Base-by-base conservation (phyloP, 352 stramenopile genomes). In the Phytopythium litorale region DNA sequence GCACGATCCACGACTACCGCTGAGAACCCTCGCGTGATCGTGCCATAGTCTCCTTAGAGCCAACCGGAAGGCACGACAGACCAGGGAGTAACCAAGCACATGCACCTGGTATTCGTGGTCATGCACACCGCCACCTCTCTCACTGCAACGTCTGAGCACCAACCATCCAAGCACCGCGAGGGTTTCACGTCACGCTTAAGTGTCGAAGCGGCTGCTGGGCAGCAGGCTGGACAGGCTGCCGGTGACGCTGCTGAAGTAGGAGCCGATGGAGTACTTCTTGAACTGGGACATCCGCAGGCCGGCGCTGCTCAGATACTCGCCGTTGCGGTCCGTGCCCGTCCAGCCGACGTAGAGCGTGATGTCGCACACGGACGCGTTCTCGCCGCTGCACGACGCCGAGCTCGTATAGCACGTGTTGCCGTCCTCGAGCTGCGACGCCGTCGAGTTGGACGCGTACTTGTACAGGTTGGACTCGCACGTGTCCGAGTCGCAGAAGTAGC, bases 211-310 rank as follows among this genome's bases (percentile, higher is more conserved):
- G 63, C 75, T 86, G 16, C 64, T 79, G 0, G 81, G 75, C 37
- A 82, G 37, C 0, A 90, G 48, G 8, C 67, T 72, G 32, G 68
- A 81, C 56, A 90, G 81, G 55, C 75, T 86, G 37, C 58, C 79
- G 28, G 69, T 67, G 40, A 93, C 67, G 51, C 80, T 88, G 48
- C 78, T 84, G 62, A 91, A 84, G 65, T 89, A 91, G 51, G 79
- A 88, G 56, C 70, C 75, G 60, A 91, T 83, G n/a, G 84, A 93
- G 68, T 91, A 92, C 60, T 90, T 88, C 52, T 84, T 75, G 63
- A 93, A 93, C 68, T 93, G 82, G 43, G 84, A 93, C 71, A 92
- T 89, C 18, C 84, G 84, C 59, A 92, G 64, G 6, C 82, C 81
- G 2, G 81, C 76, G 65, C 84, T 93, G 56, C 81, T 85, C 30